Base-by-base conservation (phyloP, 139 green algal species). In the Tetraselmis chui region DNA sequence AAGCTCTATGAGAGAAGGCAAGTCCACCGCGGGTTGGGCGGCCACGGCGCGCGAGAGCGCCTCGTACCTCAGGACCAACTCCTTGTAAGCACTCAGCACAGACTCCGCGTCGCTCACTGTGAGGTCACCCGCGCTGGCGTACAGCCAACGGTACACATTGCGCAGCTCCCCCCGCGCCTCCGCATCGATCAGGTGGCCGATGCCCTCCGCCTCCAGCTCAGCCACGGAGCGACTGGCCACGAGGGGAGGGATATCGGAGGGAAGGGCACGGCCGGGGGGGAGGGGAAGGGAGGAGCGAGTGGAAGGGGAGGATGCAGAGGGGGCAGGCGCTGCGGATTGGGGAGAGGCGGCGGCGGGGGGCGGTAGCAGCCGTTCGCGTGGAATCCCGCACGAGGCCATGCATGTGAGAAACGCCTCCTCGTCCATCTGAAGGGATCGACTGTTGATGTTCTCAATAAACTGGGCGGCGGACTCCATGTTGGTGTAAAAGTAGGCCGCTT, bases 31-130 rank as follows among this genome's bases (percentile, higher is more conserved):
- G 11, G 5, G 45, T 18, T 67, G 58, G 26, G 28, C 23, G 75
- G 84, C 28, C 23, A 86, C 2, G 26, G 81, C 89, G 78, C 82
- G 59, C 28, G 86, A 75, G 31, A 95, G 79, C 26, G 87, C 83
- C 87, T 94, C 91, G 80, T 94, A 90, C 32, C 86, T 87, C 79
- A 96, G 88, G 31, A 89, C 92, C 26, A 95, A 85, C 87, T 96
- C 93, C 88, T 97, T 97, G 89, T 98, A 97, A 2, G 83, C 81
- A 24, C 67, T 31, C 59, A 98, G 86, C 82, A 98, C 86, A 30
- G 80, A 30, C 0, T 79, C 31, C 29, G 97, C 92, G n/a, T 98
- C 92, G 0, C 80, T 79, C 74, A 98, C 32, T 1, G 83, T 90
- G 26, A 98, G 83, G 31, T 90, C 82, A 23, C 88, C 89, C 0